phyloP scores from a whole-genome alignment of 2,329 filamentous ascomycete genomes.

The Metarhizium guizhouense region DNA sequence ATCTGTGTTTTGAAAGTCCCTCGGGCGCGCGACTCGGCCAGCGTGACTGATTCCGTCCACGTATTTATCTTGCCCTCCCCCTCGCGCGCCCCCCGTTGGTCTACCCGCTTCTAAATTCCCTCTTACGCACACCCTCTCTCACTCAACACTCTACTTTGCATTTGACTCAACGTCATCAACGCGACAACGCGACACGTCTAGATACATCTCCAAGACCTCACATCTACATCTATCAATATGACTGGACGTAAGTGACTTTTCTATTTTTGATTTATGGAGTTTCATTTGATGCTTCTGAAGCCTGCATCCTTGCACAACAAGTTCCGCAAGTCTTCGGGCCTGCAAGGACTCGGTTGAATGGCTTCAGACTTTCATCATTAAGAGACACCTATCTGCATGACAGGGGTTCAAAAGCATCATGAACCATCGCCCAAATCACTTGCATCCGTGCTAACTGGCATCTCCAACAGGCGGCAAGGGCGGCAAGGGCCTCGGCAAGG shows the following conservation, averaged over 20 bases:
- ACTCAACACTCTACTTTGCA: conserved; percentile 14
- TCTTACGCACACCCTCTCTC: conserved; percentile 11
- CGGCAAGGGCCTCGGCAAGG: conserved; percentile 97
- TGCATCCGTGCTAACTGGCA: conserved; percentile 32
- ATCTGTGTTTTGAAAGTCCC: conserved; percentile 6
- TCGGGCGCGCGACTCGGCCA: background rate
- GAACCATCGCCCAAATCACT: too few species aligned
- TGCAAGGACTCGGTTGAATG: background rate
- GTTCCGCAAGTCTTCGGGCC: too few species aligned
- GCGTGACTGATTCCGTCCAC: conserved; percentile 26
- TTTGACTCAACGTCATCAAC: conserved; percentile 13
- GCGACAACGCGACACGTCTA: conserved; percentile 9
- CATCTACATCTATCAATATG: conserved; percentile 43
- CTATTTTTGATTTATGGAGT: conserved; percentile 4
- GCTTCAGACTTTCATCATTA: background rate
- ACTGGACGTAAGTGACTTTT: conserved; percentile 57
- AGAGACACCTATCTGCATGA: background rate
- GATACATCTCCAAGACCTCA: background rate
- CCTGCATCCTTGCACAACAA: too few species aligned
- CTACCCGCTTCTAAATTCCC: conserved; percentile 15
- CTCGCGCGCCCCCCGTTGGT: conserved; percentile 17
- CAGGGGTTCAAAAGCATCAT: background rate
- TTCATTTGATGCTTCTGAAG: background rate
- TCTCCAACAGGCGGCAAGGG: conserved; percentile 70
- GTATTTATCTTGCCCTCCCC: conserved; percentile 25